Evolutionary conservation across 495 filamentous ascomycete genomes (phyloP).

Genomic region (Lophiostoma macrostomum): DNA sequence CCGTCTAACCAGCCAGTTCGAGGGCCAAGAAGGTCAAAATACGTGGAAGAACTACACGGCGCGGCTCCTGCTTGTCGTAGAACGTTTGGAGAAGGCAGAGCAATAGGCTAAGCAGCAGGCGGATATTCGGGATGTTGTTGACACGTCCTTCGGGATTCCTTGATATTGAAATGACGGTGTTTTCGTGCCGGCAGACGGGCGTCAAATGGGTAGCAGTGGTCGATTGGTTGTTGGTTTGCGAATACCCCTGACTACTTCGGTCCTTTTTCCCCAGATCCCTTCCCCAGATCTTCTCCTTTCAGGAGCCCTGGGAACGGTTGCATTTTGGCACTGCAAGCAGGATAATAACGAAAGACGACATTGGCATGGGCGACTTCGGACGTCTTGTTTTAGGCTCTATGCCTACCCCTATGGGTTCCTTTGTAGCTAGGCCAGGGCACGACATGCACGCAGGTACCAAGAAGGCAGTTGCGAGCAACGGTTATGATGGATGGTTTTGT

Average conservation of each 20-base stretch:
- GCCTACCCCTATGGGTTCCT: neutral
- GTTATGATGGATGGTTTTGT: neutral
- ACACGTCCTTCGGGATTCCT: too few species aligned
- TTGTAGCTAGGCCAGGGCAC: neutral
- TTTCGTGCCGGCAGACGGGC: too few species aligned
- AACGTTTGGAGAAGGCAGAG: conserved; percentile 39
- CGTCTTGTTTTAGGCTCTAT: conserved; percentile 10
- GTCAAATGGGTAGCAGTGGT: too few species aligned
- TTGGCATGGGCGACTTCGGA: too few species aligned
- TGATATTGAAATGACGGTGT: too few species aligned
- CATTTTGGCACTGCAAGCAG: too few species aligned
- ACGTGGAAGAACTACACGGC: conserved; percentile 53
- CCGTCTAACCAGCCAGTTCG: conserved; percentile 38
- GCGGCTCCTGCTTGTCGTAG: conserved; percentile 57
- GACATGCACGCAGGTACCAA: neutral
- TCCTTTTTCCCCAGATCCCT: too few species aligned
- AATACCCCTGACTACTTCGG: too few species aligned
- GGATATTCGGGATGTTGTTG: conserved; percentile 4
- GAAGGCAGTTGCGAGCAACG: conserved; percentile 11
- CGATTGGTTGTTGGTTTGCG: too few species aligned
- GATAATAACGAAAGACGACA: too few species aligned
- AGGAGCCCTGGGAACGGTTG: too few species aligned
- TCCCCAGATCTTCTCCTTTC: too few species aligned
- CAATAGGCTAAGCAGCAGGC: neutral
- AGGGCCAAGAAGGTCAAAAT: conserved; percentile 48